Evolutionary conservation across 148 eudicot genomes (phyloP).

Genomic region (Camellia sinensis): DNA sequence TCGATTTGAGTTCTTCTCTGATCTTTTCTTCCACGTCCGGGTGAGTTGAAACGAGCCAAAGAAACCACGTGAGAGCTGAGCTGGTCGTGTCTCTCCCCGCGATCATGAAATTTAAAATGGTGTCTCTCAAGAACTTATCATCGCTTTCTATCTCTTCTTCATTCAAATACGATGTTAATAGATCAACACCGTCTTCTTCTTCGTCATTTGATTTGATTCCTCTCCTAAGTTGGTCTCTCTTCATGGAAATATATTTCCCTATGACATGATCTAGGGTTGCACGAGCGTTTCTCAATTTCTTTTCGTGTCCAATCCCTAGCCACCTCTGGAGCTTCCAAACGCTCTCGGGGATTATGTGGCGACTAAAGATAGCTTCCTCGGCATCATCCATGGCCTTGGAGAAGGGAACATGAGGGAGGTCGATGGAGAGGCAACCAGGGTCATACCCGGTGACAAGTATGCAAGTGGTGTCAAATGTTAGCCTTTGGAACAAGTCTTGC

Average conservation of each 20-base stretch:
- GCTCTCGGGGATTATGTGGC: conserved; percentile 41
- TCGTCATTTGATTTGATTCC: background rate
- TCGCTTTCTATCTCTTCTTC: conserved; percentile 21
- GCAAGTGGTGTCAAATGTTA: conserved; percentile 54
- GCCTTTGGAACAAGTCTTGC: conserved; percentile 57
- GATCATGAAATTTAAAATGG: conserved; percentile 47
- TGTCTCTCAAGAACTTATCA: conserved; percentile 50
- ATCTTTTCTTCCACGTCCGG: conserved; percentile 32
- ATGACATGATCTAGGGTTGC: conserved; percentile 37
- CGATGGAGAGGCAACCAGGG: conserved; percentile 36
- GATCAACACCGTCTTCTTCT: conserved; percentile 24
- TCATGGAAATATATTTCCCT: conserved; percentile 24
- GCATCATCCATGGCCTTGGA: conserved; percentile 53
- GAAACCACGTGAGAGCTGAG: conserved; percentile 44
- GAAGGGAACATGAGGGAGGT: conserved; percentile 35
- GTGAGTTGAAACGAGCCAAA: conserved; percentile 37
- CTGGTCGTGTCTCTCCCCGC: conserved; percentile 56
- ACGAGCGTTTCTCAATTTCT: conserved; percentile 35
- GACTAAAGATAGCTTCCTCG: conserved; percentile 37
- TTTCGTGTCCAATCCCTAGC: conserved; percentile 48
- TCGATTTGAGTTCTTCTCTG: conserved; percentile 27
- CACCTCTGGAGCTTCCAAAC: conserved; percentile 57
- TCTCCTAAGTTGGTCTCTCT: conserved; percentile 20
- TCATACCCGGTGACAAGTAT: conserved; percentile 44
- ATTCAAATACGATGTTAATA: conserved; percentile 36